Percentiles rank a stretch among this genome's conserved stretches.
Conservation (phyloP, 2,329 filamentous ascomycete species). For the Alternaria dauci region DNA sequence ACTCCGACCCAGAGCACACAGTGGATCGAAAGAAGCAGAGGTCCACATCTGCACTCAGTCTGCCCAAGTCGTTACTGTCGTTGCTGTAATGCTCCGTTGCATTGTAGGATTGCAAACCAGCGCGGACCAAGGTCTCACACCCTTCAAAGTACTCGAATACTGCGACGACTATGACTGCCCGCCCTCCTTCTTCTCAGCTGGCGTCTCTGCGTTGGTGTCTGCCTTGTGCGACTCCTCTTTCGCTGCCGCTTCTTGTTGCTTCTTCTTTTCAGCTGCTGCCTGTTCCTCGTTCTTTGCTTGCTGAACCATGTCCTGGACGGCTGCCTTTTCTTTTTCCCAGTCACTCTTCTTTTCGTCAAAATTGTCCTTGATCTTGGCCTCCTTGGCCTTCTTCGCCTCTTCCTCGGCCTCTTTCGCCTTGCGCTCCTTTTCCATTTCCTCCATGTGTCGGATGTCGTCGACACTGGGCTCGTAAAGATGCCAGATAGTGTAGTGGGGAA, state of each 20-base stretch:
- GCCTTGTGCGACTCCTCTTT: conserved; percentile 37
- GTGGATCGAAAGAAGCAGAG: conserved; percentile 11
- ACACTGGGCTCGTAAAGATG: conserved; percentile 99
- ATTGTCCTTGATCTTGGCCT: conserved; percentile 80
- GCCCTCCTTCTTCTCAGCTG: conserved; percentile 23
- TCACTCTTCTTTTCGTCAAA: conserved; percentile 80
- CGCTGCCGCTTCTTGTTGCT: conserved; percentile 63
- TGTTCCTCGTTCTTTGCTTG: conserved; percentile 59
- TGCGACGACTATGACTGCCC: conserved; percentile 9
- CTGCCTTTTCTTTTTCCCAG: conserved; percentile 89
- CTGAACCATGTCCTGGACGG: conserved; percentile 73
- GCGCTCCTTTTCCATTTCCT: conserved; percentile 94
- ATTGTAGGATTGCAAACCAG: neutral
- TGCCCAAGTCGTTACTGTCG: conserved; percentile 28
- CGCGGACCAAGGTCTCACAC: neutral
- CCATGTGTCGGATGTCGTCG: conserved; percentile 97
- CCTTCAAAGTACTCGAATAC: conserved; percentile 2
- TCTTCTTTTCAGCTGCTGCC: conserved; percentile 51
- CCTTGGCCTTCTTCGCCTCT: conserved; percentile 73
- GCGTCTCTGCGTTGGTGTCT: conserved; percentile 33
- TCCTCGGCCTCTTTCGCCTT: conserved; percentile 82
- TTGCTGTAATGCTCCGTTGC: conserved; percentile 15
- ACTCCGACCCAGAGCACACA: conserved; percentile 1
- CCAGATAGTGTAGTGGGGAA: conserved; percentile 99
- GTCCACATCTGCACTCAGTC: conserved; percentile 10